A percentile compares a stretch with the other conserved stretches of the same genome.
These are phyloP conservation scores for Fraxinus nigra DNA, from an alignment of 305 asterid species.

Conservation along the genomic window DNA sequence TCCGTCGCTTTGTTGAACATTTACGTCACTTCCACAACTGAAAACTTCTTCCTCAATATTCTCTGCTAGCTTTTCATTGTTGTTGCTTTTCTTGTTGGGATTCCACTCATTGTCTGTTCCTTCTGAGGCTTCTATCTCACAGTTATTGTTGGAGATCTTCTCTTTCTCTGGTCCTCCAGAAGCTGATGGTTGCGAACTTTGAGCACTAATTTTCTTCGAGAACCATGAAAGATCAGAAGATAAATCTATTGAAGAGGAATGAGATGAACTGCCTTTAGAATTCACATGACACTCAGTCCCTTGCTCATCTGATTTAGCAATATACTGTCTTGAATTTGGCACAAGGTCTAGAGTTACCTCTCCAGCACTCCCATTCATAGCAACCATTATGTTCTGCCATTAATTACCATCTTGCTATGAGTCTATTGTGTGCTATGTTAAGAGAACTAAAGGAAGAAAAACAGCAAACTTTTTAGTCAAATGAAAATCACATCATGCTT, in stretches of 20 bases:
- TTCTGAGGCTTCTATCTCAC: conserved; percentile 23
- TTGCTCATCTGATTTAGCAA: conserved; percentile 40
- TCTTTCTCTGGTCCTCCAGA: conserved; percentile 33
- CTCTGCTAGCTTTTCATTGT: conserved; percentile 18
- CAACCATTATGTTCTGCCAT: conserved; percentile 51
- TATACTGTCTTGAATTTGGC: conserved; percentile 16
- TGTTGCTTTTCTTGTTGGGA: conserved; percentile 18
- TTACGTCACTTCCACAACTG: conserved; percentile 3
- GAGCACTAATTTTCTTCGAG: conserved; percentile 40
- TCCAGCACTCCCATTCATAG: conserved; percentile 34
- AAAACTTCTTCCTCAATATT: conserved; percentile 11
- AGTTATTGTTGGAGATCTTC: conserved; percentile 12
- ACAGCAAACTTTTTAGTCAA: neutral
- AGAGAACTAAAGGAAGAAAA: neutral
- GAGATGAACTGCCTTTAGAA: conserved; percentile 32
- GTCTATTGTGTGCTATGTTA: conserved; percentile 12
- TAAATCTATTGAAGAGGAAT: conserved; percentile 49
- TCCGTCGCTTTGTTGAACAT: neutral
- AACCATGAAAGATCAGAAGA: conserved; percentile 61
- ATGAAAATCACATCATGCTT: neutral
- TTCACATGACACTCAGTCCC: conserved; percentile 32
- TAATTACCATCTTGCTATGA: conserved; percentile 12
- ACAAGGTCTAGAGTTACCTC: conserved; percentile 30
- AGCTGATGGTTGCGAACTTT: conserved; percentile 31
- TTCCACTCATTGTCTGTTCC: conserved; percentile 31